Evolutionary conservation across 768 basidiomycete genomes (phyloP), one percentile per base, ranked within the genome.

Genomic region (Amanita polypyramis): DNA sequence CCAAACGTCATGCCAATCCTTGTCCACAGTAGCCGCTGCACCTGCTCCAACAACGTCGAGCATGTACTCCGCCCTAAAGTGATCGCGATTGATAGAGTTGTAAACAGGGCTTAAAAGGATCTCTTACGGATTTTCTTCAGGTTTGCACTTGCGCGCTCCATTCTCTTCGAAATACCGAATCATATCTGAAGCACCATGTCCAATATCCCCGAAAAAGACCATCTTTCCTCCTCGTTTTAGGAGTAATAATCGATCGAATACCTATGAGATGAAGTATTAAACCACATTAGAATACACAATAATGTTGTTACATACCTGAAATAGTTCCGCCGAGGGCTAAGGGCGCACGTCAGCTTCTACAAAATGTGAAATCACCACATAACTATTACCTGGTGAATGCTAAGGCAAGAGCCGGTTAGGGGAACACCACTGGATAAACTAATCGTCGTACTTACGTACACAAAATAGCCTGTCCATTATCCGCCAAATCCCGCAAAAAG

Each of bases 381-480:
- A 30, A 17, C 6, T 41, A 30, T 25, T 53, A 63, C 65, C 60
- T 67, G 73, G 52, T 74, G 74, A 39, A 76, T 74, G 4, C 73
- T 73, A 45, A 3, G 45, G 4, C 17, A 11, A 8, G 41, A 44
- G 8, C 20, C 27, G 43, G 17, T 51, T 43, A 39, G 43, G 9
- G 42, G 17, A 20, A 45, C 11, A 21, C 2, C n/a, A 34, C 19
- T 15, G 12, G 17, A 14, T 27, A 7, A 27, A 27, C 7, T 27
- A 32, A 12, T 15, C 12, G 30, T 32, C n/a, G 20, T 19, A 66
- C 79, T 43, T 56, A 81, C 70, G 87, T 94, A 80, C 90, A 93
- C n/a, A 94, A 68, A 54, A 94, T 91, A 27, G 88, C 84, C 59
- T 91, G 90, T 1, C 91, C 91, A 52, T 75, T 77, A 50, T 85